Evolutionary conservation across 2,329 filamentous ascomycete genomes (phyloP).

Genomic region (Alternaria ethzedia): DNA sequence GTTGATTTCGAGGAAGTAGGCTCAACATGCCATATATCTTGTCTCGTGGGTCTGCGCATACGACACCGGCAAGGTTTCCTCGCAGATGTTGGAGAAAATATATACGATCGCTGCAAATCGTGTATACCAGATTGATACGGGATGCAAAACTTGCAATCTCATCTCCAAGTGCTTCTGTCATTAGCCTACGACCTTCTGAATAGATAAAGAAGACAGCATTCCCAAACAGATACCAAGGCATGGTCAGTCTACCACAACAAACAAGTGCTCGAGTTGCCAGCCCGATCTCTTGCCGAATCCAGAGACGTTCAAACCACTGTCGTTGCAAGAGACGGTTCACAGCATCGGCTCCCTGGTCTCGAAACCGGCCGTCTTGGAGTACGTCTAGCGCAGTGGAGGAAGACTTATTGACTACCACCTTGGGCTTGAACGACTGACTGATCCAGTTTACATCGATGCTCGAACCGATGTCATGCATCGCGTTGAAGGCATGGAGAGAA

Average conservation of each 20-base stretch:
- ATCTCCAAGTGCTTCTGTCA: neutral
- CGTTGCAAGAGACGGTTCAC: neutral
- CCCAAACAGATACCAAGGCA: neutral
- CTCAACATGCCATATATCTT: neutral
- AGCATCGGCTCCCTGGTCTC: rapidly evolving
- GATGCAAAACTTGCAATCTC: rapidly evolving
- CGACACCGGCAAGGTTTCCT: rapidly evolving
- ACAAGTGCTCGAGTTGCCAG: neutral
- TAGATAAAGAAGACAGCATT: neutral
- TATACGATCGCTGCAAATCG: rapidly evolving
- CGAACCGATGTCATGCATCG: neutral
- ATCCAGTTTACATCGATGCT: neutral
- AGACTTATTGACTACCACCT: too few relatives aligned
- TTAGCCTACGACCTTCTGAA: rapidly evolving
- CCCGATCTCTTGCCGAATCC: neutral
- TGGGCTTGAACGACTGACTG: too few relatives aligned
- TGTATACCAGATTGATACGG: rapidly evolving
- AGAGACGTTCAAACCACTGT: neutral
- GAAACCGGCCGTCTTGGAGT: too few relatives aligned
- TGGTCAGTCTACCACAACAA: rapidly evolving
- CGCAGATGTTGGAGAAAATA: rapidly evolving
- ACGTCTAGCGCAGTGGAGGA: too few relatives aligned
- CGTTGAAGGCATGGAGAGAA: neutral
- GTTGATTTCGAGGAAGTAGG: rapidly evolving
- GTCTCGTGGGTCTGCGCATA: neutral